These are phyloP conservation scores for Oryza brachyantha DNA, from an alignment of 176 grass and related monocot genomes.

Conservation along the genomic window DNA sequence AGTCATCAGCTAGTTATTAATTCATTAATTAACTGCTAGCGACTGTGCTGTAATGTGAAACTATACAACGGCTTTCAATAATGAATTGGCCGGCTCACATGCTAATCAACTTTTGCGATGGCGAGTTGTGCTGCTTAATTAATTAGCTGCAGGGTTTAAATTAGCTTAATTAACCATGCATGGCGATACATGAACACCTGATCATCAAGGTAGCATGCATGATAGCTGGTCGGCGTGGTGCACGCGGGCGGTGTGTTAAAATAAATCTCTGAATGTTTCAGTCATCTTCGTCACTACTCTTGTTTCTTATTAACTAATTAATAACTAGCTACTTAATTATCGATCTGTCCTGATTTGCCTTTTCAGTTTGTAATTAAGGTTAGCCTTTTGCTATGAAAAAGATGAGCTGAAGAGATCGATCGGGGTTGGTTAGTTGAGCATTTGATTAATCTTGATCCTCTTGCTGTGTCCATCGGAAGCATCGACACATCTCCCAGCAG, in stretches of 20 bases:
- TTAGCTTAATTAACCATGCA: neutral
- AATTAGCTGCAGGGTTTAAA: neutral
- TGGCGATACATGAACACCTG: neutral
- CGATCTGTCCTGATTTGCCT: neutral
- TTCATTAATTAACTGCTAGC: neutral
- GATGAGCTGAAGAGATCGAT: neutral
- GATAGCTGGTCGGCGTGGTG: neutral
- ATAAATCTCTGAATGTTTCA: neutral
- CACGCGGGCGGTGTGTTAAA: conserved; percentile 16
- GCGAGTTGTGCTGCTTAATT: neutral
- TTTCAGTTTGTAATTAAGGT: neutral
- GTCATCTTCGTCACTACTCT: neutral
- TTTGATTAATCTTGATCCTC: neutral
- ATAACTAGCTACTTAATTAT: neutral
- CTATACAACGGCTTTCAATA: neutral
- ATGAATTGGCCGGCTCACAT: conserved; percentile 17
- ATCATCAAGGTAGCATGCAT: neutral
- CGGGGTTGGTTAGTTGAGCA: neutral
- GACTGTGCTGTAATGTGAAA: conserved; percentile 1
- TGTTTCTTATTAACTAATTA: conserved; percentile 11
- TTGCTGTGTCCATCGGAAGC: neutral
- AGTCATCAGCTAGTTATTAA: neutral
- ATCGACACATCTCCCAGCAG: too few relatives aligned
- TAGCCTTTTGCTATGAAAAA: neutral
- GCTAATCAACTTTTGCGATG: conserved; percentile 36